Evolutionary conservation across 768 basidiomycete species (phyloP).

Genomic region (Royoungia palumana): DNA sequence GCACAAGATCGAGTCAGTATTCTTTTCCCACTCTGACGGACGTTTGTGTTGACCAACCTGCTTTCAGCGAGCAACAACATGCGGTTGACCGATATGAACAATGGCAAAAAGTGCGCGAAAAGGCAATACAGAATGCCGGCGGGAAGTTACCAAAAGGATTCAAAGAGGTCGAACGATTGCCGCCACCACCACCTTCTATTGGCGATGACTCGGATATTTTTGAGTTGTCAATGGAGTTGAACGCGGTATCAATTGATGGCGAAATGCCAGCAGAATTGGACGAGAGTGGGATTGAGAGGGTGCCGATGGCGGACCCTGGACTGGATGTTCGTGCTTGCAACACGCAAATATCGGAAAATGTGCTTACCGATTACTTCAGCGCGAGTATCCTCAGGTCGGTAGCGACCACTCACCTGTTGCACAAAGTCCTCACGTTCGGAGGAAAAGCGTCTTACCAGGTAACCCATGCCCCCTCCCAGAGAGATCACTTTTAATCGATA

Average conservation of each 20-base stretch:
- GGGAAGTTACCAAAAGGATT: slow-evolving; percentile 72
- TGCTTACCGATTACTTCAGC: slow-evolving; percentile 39
- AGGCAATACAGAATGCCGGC: slow-evolving; percentile 66
- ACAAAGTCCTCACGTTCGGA: slow-evolving; percentile 77
- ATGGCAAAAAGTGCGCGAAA: slow-evolving; percentile 83
- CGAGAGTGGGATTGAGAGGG: slow-evolving; percentile 79
- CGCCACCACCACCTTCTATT: slow-evolving; percentile 73
- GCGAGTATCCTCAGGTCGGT: slow-evolving; percentile 64
- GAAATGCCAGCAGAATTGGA: slow-evolving; percentile 64
- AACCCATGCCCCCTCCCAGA: slow-evolving; percentile 16
- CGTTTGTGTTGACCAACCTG: slow-evolving; percentile 1
- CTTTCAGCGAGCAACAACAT: slow-evolving; percentile 77
- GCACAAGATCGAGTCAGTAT: slow-evolving; percentile 74
- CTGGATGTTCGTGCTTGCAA: slow-evolving; percentile 60
- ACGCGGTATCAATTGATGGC: slow-evolving; percentile 73
- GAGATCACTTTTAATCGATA: slow-evolving; percentile 13
- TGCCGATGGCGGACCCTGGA: slow-evolving; percentile 91
- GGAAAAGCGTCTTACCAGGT: slow-evolving; percentile 95
- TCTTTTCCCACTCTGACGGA: not conserved
- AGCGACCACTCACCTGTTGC: slow-evolving; percentile 56
- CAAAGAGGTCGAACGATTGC: slow-evolving; percentile 61
- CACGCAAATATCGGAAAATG: slow-evolving; percentile 8
- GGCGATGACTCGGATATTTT: slow-evolving; percentile 84
- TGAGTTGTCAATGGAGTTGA: slow-evolving; percentile 87
- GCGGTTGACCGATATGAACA: slow-evolving; percentile 81